phyloP scores from a whole-genome alignment of 495 filamentous ascomycete genomes.

The Penicillium steckii region DNA sequence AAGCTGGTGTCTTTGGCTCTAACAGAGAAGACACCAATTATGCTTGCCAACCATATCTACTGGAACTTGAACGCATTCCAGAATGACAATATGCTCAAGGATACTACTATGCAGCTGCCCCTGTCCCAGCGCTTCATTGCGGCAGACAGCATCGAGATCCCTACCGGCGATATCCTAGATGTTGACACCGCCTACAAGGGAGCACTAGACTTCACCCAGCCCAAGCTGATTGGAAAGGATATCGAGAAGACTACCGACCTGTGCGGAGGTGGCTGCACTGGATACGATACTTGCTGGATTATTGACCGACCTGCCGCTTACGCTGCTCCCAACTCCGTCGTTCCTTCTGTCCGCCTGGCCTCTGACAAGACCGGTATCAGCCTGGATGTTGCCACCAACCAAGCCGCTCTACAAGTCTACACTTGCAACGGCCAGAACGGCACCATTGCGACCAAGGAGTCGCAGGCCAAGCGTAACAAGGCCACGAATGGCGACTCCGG shows the following conservation, averaged over 20 bases:
- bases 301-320: constrained; percentile 64
- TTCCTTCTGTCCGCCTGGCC: constrained; percentile 59
- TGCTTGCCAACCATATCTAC: constrained; percentile 80
- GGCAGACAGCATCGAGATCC: constrained; percentile 75
- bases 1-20: constrained; percentile 64
- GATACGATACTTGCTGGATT: constrained; percentile 75
- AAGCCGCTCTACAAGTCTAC: constrained; percentile 78
- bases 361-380: constrained; percentile 64
- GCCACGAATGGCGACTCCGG: constrained; percentile 34
- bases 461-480: constrained; percentile 51
- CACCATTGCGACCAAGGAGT: constrained; percentile 51
- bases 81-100: constrained; percentile 63
- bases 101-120: constrained; percentile 70
- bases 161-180: constrained; percentile 69
- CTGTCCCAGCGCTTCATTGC: constrained; percentile 66
- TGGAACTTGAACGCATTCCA: constrained; percentile 88
- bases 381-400: constrained; percentile 71
- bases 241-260: constrained; percentile 59
- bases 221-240: constrained; percentile 72
- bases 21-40: constrained; percentile 77
- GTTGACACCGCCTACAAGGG: constrained; percentile 56
- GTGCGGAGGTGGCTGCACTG: constrained; percentile 72
- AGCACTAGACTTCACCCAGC: constrained; percentile 73
- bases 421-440: constrained; percentile 71
- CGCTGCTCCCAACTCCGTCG: constrained; percentile 59